Base-by-base conservation (phyloP, 2,329 filamentous ascomycete species). In the Trichoderma endophyticum region DNA sequence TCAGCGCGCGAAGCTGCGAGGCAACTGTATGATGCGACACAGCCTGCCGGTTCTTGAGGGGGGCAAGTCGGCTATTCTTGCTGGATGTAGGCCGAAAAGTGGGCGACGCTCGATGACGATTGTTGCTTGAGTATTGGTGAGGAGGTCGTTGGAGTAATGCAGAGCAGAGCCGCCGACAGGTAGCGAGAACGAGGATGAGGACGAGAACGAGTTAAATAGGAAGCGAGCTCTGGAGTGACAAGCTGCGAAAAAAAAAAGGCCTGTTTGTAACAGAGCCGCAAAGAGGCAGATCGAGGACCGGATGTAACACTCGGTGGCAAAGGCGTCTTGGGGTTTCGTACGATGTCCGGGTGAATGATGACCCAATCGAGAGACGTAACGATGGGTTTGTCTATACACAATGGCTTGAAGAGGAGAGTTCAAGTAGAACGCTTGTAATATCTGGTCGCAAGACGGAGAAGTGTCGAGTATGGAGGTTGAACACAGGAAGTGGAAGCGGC, bases 281-380 rank as follows among this genome's bases (percentile, higher is more conserved):
- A 70, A 64, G 48, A 70, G 48, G 68, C 59, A 70, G 51, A 70
- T 70, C 68, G 68, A 70, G 57, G 59, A 43, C 60, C 48, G 68
- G 60, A 70, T 64, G 68, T 39, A 70, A 64, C 68, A 54, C 68
- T 70, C 32, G 68, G 60, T 70, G 68, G 59, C 43, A 34, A 61
- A 26, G 68, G 48, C 60, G 59, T 39, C 24, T 43, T 24, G 54
- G 66, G 48, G 34, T 43, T 39, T 62, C 57, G 68, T 70, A 34
- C 48, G 32, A 70, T 64, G 68, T 70, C 68, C 68, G 68, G 34
- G 28, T 36, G 43, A 54, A 57, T 24, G 54, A 32, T 28, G 60
- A 32, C 39, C 57, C 51, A 61, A 70, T 70, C 57, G 39, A 34
- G 51, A 57, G 28, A 24, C 9, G 59, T 24, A 24, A n/a, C 26